phyloP scores from a whole-genome alignment of 768 basidiomycete species.

The Hydnomerulius pinastri region DNA sequence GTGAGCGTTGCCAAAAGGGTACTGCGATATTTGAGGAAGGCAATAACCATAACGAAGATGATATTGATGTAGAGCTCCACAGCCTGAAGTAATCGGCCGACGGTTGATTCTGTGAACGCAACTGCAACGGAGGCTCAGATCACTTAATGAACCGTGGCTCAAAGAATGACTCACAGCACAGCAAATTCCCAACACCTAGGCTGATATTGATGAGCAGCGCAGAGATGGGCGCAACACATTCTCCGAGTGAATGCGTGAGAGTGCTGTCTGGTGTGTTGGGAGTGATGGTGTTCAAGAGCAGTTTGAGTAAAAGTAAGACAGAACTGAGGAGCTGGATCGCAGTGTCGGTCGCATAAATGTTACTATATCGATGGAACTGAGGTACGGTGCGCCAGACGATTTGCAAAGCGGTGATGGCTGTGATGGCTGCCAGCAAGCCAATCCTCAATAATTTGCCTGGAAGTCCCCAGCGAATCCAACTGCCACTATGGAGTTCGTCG shows the following conservation, averaged over 20 bases:
- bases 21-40: slow-evolving; percentile 34
- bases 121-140: slow-evolving; percentile 40
- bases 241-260: slow-evolving; percentile 45
- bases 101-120: slow-evolving; percentile 64
- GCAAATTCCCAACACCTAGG: slow-evolving; percentile 57
- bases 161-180: slow-evolving; percentile 53
- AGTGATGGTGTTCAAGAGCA: slow-evolving; percentile 57
- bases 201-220: slow-evolving; percentile 54
- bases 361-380: slow-evolving; percentile 38
- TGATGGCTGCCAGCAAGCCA: slow-evolving; percentile 44
- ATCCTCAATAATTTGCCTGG: slow-evolving; percentile 56
- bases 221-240: slow-evolving; percentile 51
- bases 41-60: slow-evolving; percentile 53
- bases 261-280: slow-evolving; percentile 36
- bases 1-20: not conserved
- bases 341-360: slow-evolving; percentile 58
- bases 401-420: slow-evolving; percentile 58
- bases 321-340: slow-evolving; percentile 61
- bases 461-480: slow-evolving; percentile 67
- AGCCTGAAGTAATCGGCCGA: slow-evolving; percentile 69
- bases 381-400: slow-evolving; percentile 59
- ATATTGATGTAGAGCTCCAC: slow-evolving; percentile 63
- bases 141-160: not conserved
- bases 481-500: slow-evolving; percentile 50
- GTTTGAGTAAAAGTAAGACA: slow-evolving; percentile 59